Evolutionary conservation across 1,284 basidiomycete species (phyloP), one percentile per base, ranked within the genome.

Genomic region (Heterobasidion irregulare): DNA sequence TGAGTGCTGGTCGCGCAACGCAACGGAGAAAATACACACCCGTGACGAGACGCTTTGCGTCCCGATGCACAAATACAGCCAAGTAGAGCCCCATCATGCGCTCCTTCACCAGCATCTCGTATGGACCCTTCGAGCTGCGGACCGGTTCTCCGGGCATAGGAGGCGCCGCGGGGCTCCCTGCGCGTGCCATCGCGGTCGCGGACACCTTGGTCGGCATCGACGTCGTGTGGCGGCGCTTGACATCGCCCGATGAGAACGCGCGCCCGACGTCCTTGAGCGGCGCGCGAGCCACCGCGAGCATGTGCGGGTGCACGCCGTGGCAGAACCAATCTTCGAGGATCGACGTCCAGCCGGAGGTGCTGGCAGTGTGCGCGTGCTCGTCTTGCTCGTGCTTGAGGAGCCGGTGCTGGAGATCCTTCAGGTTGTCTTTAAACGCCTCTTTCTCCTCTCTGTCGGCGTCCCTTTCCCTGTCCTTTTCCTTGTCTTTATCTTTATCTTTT

Each of bases 21-120:
- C 32, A 4, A 18, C 15, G 15, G 4, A 26, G 9, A 32, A 49
- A n/a, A 43, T 15, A 61, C 71, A 49, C 58, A 80, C 84, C 84
- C 72, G 72, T 71, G 5, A 91, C 79, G 18, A 86, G 71, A 50
- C 75, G 74, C 44, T 74, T 73, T 32, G 86, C 66, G 61, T 89
- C 87, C 19, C 78, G 77, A 64, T 90, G 83, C 41, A 89, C 75
- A 61, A 85, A 91, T 2, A 91, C 67, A 2, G 86, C 79, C 34
- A 89, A 71, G 67, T 94, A 94, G 49, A 94, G 80, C 1, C 92
- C 92, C 88, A 94, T 90, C 73, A 95, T 77, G 12, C 92, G 77
- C 61, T 94, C 90, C 68, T 95, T 95, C 53, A 82, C 77, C 18
- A 94, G 73, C 12, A 93, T 74, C 63, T 88, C 78, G 64, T 95